Base-by-base conservation (phyloP, 768 basidiomycete species). In the Daedaleopsis nitida region DNA sequence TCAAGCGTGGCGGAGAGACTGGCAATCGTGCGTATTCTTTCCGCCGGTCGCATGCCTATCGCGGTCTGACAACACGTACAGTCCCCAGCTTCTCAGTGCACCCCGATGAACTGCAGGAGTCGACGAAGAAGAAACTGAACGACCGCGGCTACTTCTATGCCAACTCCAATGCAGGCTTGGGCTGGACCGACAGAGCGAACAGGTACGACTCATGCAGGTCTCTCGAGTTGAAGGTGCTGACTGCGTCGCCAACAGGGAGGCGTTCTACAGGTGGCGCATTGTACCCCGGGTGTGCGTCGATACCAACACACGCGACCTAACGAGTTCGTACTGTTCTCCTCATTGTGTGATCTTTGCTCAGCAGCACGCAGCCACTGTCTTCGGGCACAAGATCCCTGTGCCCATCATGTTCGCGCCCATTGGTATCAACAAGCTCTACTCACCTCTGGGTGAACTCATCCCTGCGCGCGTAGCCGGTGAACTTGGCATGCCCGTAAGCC, bases 321-420 rank as follows among this genome's bases (percentile, higher is more conserved):
- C 75, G 17, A 77, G 78, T 80, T 49, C 39, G 76, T 65, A 11
- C 13, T 11, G 39, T 42, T 10, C 3, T 42, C 17, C 2, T 13
- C 39, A 3, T 10, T 17, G 39, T 42, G 3, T 5, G 11, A 11
- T 11, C 11, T 17, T 42, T 17, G 17, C 39, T 42, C 13, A 42
- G 7, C 27, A 32, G 27, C 38, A 10, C 10, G 17, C 53, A 79
- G 77, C 73, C 1, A 76, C 77, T 14, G 70, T 80, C 50, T 85
- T 80, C 67, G 83, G 75, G 12, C 83, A 76, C 67, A 73, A 60
- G 37, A 80, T 83, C 52, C 78, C 80, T 7, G 81, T 80, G 0
- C 85, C 86, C 0, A 74, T 86, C 42, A 70, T 81, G 21, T 77
- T 86, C 59, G 84, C 83, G 0, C 84, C 85, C 0, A 78, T 87